Evolutionary conservation across 108 stramenopile species (phyloP), one percentile per base, ranked within the genome.

Genomic region (Nitzschia sp.): DNA sequence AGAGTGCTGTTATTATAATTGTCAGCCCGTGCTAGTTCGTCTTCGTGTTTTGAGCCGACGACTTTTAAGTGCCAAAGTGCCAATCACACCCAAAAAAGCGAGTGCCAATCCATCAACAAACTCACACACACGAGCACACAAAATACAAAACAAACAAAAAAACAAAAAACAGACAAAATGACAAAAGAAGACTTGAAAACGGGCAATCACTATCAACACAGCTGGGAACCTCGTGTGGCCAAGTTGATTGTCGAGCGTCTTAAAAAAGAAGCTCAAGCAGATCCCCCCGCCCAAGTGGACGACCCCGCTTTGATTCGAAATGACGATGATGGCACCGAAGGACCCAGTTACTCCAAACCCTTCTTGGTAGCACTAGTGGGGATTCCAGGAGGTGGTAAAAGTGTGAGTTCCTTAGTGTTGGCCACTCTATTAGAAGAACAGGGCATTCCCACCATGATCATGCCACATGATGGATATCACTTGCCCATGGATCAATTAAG

Each of bases 361-460:
- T 56, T 72, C 27, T 60, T 78, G 71, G 66, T 78, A 9, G 77
- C 46, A 6, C n/a, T 78, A 28, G 77, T 78, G 1, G 77, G 71
- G 2, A 62, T 72, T 61, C 77, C 77, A 2, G 77, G 77, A 3
- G 18, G 27, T 8, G 77, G 77, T 42, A 78, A 78, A 46, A 54
- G 36, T 33, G 55, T 57, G 2, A 54, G 36, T 35, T 46, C 46
- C 30, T 2, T 28, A n/a, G 57, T 79, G 15, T 35, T 79, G 9
- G 23, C 63, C 13, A 36, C 25, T 17, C 15, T 69, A 17, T 46
- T 75, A n/a, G 34, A 42, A 3, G 60, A 65, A 26, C 17, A 8
- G 21, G 49, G 49, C 21, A 19, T 51, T 21, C 49, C 49, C 18
- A 26, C 46, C 47, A 61, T 61, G 21, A 34, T 61, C n/a, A 61